Conservation (phyloP, 1,139 yeast species). For the Candida tropicalis region DNA sequence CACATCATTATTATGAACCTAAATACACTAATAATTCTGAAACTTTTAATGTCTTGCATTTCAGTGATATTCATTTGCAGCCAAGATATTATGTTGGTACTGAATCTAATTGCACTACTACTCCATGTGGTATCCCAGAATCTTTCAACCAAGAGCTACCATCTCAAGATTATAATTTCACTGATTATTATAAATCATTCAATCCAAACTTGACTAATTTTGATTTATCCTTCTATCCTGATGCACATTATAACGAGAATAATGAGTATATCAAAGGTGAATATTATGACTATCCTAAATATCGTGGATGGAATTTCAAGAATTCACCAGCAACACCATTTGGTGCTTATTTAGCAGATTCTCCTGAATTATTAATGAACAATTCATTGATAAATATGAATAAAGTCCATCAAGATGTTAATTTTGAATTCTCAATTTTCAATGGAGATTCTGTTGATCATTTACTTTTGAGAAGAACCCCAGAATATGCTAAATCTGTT, state of each 20-base stretch:
- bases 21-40: constrained; percentile 23
- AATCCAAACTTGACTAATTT: constrained; percentile 31
- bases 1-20: constrained; percentile 28
- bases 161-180: constrained; percentile 34
- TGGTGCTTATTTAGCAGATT: constrained; percentile 65
- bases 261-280: constrained; percentile 41
- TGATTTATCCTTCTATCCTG: constrained; percentile 17
- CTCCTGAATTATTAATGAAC: constrained; percentile 62
- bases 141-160: constrained; percentile 35
- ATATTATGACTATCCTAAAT: constrained; percentile 38
- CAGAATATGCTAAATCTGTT: not conserved
- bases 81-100: constrained; percentile 57
- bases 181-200: constrained; percentile 23
- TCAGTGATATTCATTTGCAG: constrained; percentile 67
- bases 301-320: constrained; percentile 42
- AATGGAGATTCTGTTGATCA: constrained; percentile 75
- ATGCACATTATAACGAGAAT: constrained; percentile 34
- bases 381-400: constrained; percentile 53
- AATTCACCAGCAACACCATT: constrained; percentile 58
- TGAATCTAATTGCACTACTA: constrained; percentile 60
- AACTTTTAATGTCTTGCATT: constrained; percentile 60
- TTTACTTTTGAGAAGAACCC: constrained; percentile 3
- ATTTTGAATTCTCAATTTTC: constrained; percentile 62
- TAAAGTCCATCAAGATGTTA: constrained; percentile 30
- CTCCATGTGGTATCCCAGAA: constrained; percentile 52